phyloP scores from a whole-genome alignment of 768 basidiomycete genomes.

The Leccinum pellstonianum region DNA sequence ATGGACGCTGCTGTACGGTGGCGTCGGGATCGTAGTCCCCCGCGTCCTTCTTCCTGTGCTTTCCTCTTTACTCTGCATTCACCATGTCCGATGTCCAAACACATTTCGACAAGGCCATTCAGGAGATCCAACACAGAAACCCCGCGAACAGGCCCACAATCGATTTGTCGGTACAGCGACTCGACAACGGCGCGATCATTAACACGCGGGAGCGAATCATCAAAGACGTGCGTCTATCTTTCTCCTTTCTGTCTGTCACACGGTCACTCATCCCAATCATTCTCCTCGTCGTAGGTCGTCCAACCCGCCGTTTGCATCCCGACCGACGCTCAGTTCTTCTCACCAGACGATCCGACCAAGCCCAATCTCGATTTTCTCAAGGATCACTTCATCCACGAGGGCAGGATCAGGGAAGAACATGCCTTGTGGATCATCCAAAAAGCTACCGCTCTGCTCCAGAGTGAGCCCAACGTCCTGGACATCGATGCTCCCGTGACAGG shows the following conservation, averaged over 20 bases:
- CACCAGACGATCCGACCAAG: conserved; percentile 57
- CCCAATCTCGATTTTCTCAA: conserved; percentile 73
- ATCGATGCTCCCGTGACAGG: conserved; percentile 75
- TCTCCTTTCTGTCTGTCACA: conserved; percentile 1
- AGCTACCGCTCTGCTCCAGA: conserved; percentile 52
- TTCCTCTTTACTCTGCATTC: conserved; percentile 6
- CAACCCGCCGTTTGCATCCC: conserved; percentile 63
- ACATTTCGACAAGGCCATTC: conserved; percentile 30
- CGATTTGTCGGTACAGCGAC: conserved; percentile 25
- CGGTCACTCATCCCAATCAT: neutral
- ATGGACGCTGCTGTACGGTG: conserved; percentile 8
- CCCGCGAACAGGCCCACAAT: conserved; percentile 12
- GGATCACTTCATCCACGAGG: conserved; percentile 75
- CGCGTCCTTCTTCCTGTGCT: conserved; percentile 8
- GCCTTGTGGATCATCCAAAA: conserved; percentile 66
- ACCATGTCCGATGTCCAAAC: conserved; percentile 22
- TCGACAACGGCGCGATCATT: conserved; percentile 27
- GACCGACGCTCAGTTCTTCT: conserved; percentile 75
- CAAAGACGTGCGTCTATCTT: conserved; percentile 22
- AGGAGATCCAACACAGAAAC: conserved; percentile 31
- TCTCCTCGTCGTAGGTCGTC: conserved; percentile 49
- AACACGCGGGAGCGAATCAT: conserved; percentile 27
- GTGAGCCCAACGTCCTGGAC: conserved; percentile 64
- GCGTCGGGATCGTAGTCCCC: neutral
- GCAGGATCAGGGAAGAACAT: conserved; percentile 62